phyloP scores from a whole-genome alignment of 257 asterid genomes.

The Forsythia suspensa region DNA sequence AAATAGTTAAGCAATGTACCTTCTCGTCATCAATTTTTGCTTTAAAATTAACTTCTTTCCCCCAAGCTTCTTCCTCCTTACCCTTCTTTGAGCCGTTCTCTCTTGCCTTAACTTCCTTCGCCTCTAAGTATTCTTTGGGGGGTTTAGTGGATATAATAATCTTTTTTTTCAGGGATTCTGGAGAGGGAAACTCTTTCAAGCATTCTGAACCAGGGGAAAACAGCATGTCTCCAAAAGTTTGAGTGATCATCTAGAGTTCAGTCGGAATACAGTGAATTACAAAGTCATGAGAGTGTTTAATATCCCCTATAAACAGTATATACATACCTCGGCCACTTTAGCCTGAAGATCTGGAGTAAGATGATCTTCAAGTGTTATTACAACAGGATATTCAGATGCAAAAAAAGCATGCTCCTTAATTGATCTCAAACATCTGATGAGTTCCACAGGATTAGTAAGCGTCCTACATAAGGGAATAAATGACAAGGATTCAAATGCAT shows the following conservation, averaged over 20 bases:
- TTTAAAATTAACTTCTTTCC: slow-evolving; percentile 37
- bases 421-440: slow-evolving; percentile 74
- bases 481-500: background rate
- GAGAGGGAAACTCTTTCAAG: slow-evolving; percentile 64
- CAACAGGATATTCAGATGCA: slow-evolving; percentile 70
- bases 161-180: slow-evolving; percentile 54
- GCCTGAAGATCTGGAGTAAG: slow-evolving; percentile 73
- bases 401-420: slow-evolving; percentile 69
- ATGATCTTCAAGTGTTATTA: slow-evolving; percentile 82
- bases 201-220: slow-evolving; percentile 50
- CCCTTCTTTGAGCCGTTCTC: slow-evolving; percentile 30
- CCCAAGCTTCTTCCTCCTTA: slow-evolving; percentile 38
- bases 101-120: slow-evolving; percentile 30
- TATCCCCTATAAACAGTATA: slow-evolving; percentile 2
- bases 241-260: slow-evolving; percentile 66
- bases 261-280: slow-evolving; percentile 16
- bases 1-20: slow-evolving; percentile 35
- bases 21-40: slow-evolving; percentile 26
- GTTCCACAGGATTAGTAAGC: slow-evolving; percentile 68
- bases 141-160: slow-evolving; percentile 74
- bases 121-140: slow-evolving; percentile 65
- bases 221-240: slow-evolving; percentile 72
- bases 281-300: background rate
- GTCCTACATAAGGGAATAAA: slow-evolving; percentile 44
- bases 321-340: slow-evolving; percentile 66